Conservation (phyloP, 441 rosid genomes). For the Syzygium syzygioides region DNA sequence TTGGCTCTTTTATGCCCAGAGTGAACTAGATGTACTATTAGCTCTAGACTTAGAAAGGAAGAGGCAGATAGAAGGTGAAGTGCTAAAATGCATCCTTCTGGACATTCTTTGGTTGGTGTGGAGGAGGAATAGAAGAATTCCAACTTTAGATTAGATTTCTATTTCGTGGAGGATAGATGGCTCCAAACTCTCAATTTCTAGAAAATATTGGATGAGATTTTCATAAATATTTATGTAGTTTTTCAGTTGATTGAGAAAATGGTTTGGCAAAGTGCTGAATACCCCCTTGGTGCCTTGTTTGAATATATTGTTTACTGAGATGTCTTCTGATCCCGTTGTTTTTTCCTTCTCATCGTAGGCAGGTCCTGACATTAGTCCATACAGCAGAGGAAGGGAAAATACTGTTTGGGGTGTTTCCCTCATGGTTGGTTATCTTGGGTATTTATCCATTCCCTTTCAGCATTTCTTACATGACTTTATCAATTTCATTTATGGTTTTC, state of each 20-base stretch:
- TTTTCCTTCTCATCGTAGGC: conserved; percentile 37
- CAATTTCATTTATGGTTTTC: background rate
- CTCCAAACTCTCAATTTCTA: background rate
- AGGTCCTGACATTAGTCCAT: conserved; percentile 76
- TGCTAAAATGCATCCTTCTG: background rate
- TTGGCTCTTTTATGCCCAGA: background rate
- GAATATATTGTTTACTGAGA: background rate
- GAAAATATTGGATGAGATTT: background rate
- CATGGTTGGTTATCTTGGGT: conserved; percentile 98
- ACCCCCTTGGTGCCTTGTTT: background rate
- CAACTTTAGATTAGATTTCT: background rate
- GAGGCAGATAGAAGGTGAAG: background rate
- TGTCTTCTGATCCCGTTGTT: background rate
- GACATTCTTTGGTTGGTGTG: background rate
- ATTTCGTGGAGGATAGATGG: background rate
- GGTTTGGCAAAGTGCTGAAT: background rate
- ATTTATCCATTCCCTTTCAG: conserved; percentile 11
- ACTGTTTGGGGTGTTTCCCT: conserved; percentile 92
- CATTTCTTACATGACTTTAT: background rate
- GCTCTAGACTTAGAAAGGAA: background rate
- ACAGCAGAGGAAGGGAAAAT: conserved; percentile 85
- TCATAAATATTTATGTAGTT: background rate
- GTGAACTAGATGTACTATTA: background rate
- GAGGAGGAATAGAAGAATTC: background rate
- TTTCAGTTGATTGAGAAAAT: background rate